Evolutionary conservation across 2,329 filamentous ascomycete genomes (phyloP).

Genomic region (Mycosphaerella sp.): DNA sequence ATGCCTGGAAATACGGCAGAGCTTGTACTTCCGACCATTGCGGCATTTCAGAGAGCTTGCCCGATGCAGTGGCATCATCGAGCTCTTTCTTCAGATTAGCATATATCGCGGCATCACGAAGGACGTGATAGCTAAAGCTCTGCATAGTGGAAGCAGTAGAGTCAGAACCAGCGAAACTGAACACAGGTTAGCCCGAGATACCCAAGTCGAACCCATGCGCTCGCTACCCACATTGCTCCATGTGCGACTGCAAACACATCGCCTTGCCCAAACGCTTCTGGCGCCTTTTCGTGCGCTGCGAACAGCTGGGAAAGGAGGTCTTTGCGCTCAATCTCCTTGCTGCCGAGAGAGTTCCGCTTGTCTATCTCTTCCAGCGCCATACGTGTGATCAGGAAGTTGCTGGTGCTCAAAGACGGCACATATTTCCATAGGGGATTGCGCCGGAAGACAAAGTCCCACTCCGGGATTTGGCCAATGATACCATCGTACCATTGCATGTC

Average conservation of each 20-base stretch:
- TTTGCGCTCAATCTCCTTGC: constrained; percentile 43
- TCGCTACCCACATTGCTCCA: constrained; percentile 40
- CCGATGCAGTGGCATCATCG: constrained; percentile 15
- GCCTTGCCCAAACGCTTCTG: constrained; percentile 44
- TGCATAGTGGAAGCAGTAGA: constrained; percentile 56
- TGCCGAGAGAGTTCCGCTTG: constrained; percentile 42
- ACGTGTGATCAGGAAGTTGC: constrained; percentile 46
- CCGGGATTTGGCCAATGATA: constrained; percentile 48
- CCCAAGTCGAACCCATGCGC: too few species aligned
- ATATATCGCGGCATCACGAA: constrained; percentile 43
- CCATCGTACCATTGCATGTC: constrained; percentile 49
- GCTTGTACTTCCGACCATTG: constrained; percentile 40
- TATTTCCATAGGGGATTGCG: constrained; percentile 47
- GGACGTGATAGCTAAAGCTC: constrained; percentile 49
- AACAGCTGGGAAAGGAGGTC: constrained; percentile 50
- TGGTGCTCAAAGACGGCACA: constrained; percentile 39
- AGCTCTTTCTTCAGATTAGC: constrained; percentile 44
- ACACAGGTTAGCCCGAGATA: too few species aligned
- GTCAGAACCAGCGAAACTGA: constrained; percentile 50
- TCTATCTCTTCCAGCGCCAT: constrained; percentile 48
- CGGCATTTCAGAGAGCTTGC: constrained; percentile 25
- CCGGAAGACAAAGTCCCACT: constrained; percentile 44
- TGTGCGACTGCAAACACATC: constrained; percentile 54
- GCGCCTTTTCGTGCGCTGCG: constrained; percentile 48
- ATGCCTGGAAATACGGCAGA: constrained; percentile 52